phyloP scores from a whole-genome alignment of 306 rosid genomes.

The Senna tora region DNA sequence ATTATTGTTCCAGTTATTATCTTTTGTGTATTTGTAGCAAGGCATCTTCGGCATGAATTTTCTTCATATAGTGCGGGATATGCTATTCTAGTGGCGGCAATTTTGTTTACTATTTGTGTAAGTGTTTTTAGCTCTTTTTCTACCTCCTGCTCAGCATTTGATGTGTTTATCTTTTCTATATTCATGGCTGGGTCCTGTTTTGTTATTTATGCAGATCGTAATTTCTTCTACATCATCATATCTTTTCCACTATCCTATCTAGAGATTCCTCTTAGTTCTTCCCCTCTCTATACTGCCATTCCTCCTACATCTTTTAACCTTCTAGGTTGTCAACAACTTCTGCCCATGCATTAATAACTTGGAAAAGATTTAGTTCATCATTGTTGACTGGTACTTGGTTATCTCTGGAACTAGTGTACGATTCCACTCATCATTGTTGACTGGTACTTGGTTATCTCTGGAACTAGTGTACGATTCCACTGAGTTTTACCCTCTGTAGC shows the following conservation, averaged over 20 bases:
- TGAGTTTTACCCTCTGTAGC: not conserved
- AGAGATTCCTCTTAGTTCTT: constrained; percentile 23
- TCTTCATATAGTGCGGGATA: constrained; percentile 67
- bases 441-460: not conserved
- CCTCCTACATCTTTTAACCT: constrained; percentile 7
- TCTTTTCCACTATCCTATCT: constrained; percentile 19
- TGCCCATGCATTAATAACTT: constrained; percentile 5
- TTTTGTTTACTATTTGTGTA: constrained; percentile 72
- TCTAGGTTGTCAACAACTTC: not conserved
- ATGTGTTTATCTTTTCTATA: constrained; percentile 6
- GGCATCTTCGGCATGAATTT: constrained; percentile 88
- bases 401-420: not conserved
- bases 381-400: not conserved
- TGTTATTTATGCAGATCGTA: not conserved
- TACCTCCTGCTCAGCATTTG: constrained; percentile 11
- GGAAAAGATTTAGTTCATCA: not conserved
- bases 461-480: not conserved
- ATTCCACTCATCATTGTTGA: constrained; percentile 16
- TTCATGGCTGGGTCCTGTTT: not conserved
- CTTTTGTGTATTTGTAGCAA: constrained; percentile 79
- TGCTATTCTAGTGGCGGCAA: constrained; percentile 65
- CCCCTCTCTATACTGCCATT: constrained; percentile 1
- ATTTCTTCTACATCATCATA: not conserved
- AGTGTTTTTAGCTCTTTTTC: constrained; percentile 50
- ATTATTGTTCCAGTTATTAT: constrained; percentile 69